Conservation (phyloP, 768 basidiomycete species). For the Macrolepiota albuminosa region DNA sequence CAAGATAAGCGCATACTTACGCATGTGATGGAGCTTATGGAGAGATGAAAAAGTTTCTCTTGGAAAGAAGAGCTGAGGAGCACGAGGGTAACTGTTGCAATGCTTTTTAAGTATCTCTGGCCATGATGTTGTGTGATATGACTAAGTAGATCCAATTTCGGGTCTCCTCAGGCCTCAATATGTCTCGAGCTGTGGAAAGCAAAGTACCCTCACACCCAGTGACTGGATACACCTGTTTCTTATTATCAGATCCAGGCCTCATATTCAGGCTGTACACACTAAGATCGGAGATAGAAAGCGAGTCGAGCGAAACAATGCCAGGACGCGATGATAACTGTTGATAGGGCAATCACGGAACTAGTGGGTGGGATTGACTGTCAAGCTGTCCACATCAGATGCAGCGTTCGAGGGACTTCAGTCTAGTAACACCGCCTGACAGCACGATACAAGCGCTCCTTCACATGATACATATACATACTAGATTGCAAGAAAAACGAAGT, state of each 20-base stretch:
- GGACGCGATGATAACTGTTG: not conserved
- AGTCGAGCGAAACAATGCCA: not conserved
- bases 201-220: not conserved
- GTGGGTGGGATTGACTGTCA: not conserved
- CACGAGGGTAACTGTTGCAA: slow-evolving; percentile 10
- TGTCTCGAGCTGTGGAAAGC: no score
- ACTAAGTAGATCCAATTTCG: slow-evolving; percentile 4
- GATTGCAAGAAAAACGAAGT: not conserved
- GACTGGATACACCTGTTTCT: not conserved
- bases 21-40: slow-evolving; percentile 17
- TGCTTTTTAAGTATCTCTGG: slow-evolving; percentile 7
- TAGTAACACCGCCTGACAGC: not conserved
- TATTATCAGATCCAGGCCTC: not conserved
- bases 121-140: slow-evolving; percentile 20
- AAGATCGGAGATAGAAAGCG: no score
- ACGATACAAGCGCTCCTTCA: no score
- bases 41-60: slow-evolving; percentile 16
- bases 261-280: not conserved
- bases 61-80: slow-evolving; percentile 13
- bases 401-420: not conserved
- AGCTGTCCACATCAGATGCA: not conserved
- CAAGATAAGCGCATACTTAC: slow-evolving; percentile 10
- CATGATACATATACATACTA: not conserved
- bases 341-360: not conserved
- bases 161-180: not conserved